A percentile compares a stretch with the other conserved stretches of the same genome.
phyloP scores from a whole-genome alignment of 1,284 basidiomycete genomes.

The Entoloma clypeatum region DNA sequence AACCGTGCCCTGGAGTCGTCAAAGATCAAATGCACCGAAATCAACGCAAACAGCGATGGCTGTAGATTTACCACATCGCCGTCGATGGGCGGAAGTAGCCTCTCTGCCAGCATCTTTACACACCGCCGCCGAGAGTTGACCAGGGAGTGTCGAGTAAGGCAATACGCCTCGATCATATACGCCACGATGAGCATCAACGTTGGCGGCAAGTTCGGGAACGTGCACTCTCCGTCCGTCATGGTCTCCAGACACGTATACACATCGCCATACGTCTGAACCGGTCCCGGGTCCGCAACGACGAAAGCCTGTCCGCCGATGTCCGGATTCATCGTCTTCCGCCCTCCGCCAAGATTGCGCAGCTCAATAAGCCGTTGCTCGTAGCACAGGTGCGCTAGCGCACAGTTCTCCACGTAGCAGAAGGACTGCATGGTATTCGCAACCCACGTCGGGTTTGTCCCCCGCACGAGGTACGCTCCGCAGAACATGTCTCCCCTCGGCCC shows the following conservation, averaged over 20 bases:
- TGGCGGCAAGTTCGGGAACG: constrained; percentile 50
- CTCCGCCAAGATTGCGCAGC: constrained; percentile 36
- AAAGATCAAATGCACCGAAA: constrained; percentile 60
- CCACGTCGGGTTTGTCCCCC: constrained; percentile 62
- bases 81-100: constrained; percentile 44
- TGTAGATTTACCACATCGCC: constrained; percentile 64
- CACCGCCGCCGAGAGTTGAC: constrained; percentile 27
- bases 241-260: constrained; percentile 47
- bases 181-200: constrained; percentile 54
- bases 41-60: constrained; percentile 63
- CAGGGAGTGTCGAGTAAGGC: constrained; percentile 42
- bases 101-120: constrained; percentile 27
- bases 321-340: constrained; percentile 44
- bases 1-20: constrained; percentile 66
- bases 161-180: constrained; percentile 51
- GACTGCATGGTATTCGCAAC: constrained; percentile 53
- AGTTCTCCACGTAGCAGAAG: constrained; percentile 72
- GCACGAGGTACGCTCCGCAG: constrained; percentile 56
- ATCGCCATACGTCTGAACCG: constrained; percentile 58
- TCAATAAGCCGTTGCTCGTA: constrained; percentile 65
- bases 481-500: constrained; percentile 71
- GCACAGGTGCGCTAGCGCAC: constrained; percentile 61
- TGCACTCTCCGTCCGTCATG: constrained; percentile 46
- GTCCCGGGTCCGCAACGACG: constrained; percentile 58
- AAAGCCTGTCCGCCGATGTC: constrained; percentile 72